Conservation (phyloP, 768 basidiomycete genomes). For the Gyrodon lividus region DNA sequence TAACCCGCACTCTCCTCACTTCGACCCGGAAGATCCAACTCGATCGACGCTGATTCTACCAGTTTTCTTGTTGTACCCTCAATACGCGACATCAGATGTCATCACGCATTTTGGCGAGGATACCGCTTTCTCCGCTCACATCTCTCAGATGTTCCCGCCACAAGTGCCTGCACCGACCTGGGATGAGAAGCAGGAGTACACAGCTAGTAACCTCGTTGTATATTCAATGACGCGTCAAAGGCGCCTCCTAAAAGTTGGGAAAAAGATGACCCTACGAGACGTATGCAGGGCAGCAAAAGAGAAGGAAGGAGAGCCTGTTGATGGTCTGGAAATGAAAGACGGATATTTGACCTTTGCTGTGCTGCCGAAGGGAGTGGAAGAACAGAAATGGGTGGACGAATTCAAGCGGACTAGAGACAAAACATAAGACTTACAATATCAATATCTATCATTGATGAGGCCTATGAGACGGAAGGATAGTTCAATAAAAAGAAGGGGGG, state of each 20-base stretch:
- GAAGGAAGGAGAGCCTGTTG: conserved; percentile 56
- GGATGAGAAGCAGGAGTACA: conserved; percentile 74
- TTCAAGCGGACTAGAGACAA: conserved; percentile 64
- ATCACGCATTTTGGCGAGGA: conserved; percentile 84
- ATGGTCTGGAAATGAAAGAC: conserved; percentile 84
- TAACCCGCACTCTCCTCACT: conserved; percentile 62
- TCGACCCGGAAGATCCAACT: conserved; percentile 63
- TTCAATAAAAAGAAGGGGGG: too few species aligned
- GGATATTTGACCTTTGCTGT: conserved; percentile 80
- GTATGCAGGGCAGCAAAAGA: conserved; percentile 64
- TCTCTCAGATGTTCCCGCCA: conserved; percentile 82
- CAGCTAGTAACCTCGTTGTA: conserved; percentile 59
- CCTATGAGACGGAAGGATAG: not conserved
- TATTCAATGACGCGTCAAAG: conserved; percentile 80
- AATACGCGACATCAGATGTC: conserved; percentile 84
- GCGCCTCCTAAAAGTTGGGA: conserved; percentile 86
- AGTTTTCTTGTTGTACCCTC: conserved; percentile 91
- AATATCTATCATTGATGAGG: not conserved
- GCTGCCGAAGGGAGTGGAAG: conserved; percentile 71
- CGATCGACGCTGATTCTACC: conserved; percentile 71
- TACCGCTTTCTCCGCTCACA: conserved; percentile 75
- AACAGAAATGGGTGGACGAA: conserved; percentile 84
- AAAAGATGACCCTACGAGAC: conserved; percentile 82
- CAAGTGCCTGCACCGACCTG: conserved; percentile 63
- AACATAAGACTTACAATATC: conserved; percentile 7